Conservation (phyloP, 345 rosid species). For the Gossypium rotundifolium region DNA sequence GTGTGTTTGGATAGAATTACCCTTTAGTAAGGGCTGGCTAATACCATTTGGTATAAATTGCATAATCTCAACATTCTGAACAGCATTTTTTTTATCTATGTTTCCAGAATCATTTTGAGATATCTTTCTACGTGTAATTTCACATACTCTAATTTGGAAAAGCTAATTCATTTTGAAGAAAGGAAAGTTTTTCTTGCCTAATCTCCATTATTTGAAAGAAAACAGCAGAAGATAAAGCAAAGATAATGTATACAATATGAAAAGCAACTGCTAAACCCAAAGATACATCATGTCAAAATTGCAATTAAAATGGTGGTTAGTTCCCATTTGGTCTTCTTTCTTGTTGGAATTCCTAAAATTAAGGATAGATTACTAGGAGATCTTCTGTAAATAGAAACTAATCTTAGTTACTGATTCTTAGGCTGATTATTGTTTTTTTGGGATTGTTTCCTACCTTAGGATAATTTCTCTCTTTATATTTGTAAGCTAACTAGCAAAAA, state of each 20-base stretch:
- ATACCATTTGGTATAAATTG: not conserved
- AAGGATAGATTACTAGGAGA: too few relatives aligned
- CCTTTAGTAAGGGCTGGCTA: not conserved
- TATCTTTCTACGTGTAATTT: not conserved
- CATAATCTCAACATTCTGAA: not conserved
- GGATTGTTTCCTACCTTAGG: too few relatives aligned
- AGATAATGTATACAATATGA: not conserved
- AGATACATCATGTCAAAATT: not conserved
- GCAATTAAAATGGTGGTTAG: not conserved
- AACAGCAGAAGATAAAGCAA: not conserved
- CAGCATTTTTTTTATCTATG: not conserved
- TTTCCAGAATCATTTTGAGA: not conserved
- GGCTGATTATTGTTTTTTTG: too few relatives aligned
- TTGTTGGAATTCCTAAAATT: too few relatives aligned
- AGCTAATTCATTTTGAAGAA: conserved; percentile 2
- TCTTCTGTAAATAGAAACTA: too few relatives aligned
- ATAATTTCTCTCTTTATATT: too few relatives aligned
- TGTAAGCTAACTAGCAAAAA: too few relatives aligned
- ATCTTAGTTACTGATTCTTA: too few relatives aligned
- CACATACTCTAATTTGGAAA: not conserved
- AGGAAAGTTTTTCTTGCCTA: not conserved
- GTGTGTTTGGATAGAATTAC: not conserved
- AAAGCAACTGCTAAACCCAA: not conserved
- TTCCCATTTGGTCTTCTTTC: not conserved
- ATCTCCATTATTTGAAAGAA: not conserved